A percentile compares a stretch with the other conserved stretches of the same genome.
phyloP scores from a whole-genome alignment of 78 protist species.

The Bigelowiella natans region DNA sequence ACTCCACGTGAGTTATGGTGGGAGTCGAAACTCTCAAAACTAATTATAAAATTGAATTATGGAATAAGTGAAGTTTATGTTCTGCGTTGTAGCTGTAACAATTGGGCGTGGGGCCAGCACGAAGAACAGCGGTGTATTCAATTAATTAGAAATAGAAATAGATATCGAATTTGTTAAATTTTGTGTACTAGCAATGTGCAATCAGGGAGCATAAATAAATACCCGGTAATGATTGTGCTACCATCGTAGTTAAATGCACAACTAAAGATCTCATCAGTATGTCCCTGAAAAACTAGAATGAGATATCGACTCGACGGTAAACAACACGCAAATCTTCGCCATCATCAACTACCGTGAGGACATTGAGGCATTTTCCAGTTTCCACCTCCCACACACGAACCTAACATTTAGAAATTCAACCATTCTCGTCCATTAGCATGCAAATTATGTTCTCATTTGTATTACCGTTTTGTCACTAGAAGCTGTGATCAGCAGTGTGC shows the following conservation, averaged over 20 bases:
- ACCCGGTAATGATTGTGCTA: slow-evolving; percentile 61
- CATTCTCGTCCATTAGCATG: slow-evolving; percentile 1
- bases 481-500: slow-evolving; percentile 44
- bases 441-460: background rate
- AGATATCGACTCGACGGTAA: background rate
- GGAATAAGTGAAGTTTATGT: background rate
- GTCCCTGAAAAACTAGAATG: slow-evolving; percentile 48
- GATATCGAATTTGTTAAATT: background rate
- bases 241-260: slow-evolving; percentile 64
- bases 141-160: background rate
- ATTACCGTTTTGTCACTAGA: no score
- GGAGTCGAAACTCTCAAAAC: background rate
- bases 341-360: no score
- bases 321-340: no score
- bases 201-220: background rate
- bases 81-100: background rate
- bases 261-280: slow-evolving; percentile 52
- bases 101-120: background rate
- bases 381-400: slow-evolving; percentile 53
- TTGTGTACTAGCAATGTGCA: background rate
- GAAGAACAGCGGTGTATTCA: background rate
- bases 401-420: slow-evolving; percentile 56
- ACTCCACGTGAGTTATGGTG: background rate
- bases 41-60: background rate
- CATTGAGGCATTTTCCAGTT: slow-evolving; percentile 40